These are phyloP conservation scores for Podospora australis DNA, from an alignment of 495 filamentous ascomycete species.

Conservation along the genomic window DNA sequence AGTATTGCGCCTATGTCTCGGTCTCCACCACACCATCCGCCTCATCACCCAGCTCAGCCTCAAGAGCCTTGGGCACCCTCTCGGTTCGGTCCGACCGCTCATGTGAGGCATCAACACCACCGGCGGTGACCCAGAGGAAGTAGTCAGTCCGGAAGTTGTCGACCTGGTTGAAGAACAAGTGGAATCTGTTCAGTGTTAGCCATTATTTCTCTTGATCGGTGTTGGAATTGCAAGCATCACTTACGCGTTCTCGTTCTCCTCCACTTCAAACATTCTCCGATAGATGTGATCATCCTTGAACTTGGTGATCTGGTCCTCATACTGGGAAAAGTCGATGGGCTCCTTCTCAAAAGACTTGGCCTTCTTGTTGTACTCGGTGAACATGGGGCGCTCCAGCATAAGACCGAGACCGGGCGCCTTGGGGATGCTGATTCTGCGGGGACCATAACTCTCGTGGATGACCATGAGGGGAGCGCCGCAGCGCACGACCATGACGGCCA, in stretches of 20 bases:
- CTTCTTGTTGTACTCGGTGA: conserved; percentile 72
- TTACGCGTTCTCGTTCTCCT: conserved; percentile 71
- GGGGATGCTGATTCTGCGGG: conserved; percentile 70
- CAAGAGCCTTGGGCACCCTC: conserved; percentile 25
- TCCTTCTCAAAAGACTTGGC: conserved; percentile 48
- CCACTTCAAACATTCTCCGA: conserved; percentile 78
- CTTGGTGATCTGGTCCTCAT: conserved; percentile 66
- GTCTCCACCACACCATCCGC: conserved; percentile 31
- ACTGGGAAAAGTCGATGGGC: conserved; percentile 69
- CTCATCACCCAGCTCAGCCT: conserved; percentile 35
- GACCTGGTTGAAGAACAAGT: conserved; percentile 76
- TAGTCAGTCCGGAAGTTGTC: conserved; percentile 66
- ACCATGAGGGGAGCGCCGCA: conserved; percentile 62
- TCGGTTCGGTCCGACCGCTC: conserved; percentile 29
- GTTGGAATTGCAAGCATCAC: conserved; percentile 20
- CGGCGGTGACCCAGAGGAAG: conserved; percentile 72
- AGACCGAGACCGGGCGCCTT: conserved; percentile 88
- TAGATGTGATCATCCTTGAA: conserved; percentile 97
- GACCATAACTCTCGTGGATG: conserved; percentile 63
- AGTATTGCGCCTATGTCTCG: conserved; percentile 15
- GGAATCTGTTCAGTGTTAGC: conserved; percentile 50
- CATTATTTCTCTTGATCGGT: not conserved
- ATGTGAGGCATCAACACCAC: conserved; percentile 51
- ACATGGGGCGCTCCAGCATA: conserved; percentile 83
- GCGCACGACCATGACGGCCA: conserved; percentile 77